These are phyloP conservation scores for Tetraselmis chui DNA, from an alignment of 139 green algal species.

Conservation along the genomic window DNA sequence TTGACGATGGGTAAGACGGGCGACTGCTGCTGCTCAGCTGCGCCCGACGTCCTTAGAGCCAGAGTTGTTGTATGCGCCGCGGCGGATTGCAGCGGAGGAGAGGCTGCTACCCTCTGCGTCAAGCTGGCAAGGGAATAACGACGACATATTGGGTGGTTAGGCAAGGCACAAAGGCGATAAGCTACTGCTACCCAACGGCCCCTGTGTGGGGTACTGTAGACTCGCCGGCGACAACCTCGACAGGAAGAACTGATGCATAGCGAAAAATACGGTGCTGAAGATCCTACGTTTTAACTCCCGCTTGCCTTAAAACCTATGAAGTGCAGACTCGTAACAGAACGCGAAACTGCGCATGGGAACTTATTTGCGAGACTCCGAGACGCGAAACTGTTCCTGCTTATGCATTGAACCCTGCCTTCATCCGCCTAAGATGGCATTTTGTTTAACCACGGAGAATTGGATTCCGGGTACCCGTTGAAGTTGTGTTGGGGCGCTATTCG, in stretches of 20 bases:
- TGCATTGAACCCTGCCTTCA: too few species aligned
- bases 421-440: too few species aligned
- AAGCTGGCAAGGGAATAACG: slow-evolving; percentile 15
- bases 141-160: too few species aligned
- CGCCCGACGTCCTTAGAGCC: slow-evolving; percentile 51
- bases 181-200: not conserved
- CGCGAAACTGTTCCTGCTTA: too few species aligned
- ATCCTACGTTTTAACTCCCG: too few species aligned
- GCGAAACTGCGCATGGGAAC: too few species aligned
- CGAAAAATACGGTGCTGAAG: not conserved
- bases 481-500: not conserved
- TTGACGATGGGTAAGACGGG: too few species aligned
- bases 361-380: too few species aligned
- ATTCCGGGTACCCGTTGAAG: not conserved
- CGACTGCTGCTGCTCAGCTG: too few species aligned
- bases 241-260: not conserved
- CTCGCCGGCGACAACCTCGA: too few species aligned
- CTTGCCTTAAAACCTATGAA: not conserved
- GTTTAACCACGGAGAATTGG: not conserved
- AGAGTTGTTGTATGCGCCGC: slow-evolving; percentile 59
- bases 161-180: not conserved
- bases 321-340: too few species aligned
- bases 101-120: slow-evolving; percentile 30
- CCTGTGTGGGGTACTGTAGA: too few species aligned
- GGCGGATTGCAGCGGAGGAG: slow-evolving; percentile 30